Evolutionary conservation across 2,329 filamentous ascomycete genomes (phyloP), one percentile per base, ranked within the genome.

Genomic region (Aureobasidium subglaciale): DNA sequence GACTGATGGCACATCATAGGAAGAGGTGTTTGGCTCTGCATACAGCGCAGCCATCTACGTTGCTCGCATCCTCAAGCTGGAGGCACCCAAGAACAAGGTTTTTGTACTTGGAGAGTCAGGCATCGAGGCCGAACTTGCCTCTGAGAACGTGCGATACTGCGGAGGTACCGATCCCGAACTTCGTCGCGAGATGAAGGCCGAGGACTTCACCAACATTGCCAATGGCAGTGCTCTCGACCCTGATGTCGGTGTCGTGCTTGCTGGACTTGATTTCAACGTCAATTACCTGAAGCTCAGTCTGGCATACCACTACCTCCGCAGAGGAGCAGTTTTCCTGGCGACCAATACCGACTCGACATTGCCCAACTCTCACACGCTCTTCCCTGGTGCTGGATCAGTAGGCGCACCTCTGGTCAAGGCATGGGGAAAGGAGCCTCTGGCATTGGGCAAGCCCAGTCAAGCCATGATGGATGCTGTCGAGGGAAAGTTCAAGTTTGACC

Each of bases 391-490:
- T 1, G 93, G 93, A 1, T 86, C 88, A 2, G 85, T 89, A 60
- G 85, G 86, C 48, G 83, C 88, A 24, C 89, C 90, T 2, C 73
- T 99, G 58, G 78, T 86, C 54, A 86, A 87, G 60, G 74, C 75
- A 4, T 74, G 73, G 16, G 79, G 79, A 3, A 73, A 82, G 68
- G 78, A 87, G 64, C 92, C 93, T 1, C 72, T 90, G 29, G 84
- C 88, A 3, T 75, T 97, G 37, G 93, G 93, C 0, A 99, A 99
- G 75, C 93, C 93, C 3, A 96, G 90, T 68, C 90, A 96, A 75
- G 92, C 92, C 4, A 99, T 99, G 93, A 96, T 99, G 92, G 92
- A 97, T 70, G 90, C 93, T 3, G 87, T 99, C 56, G 92, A 97
- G 76, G 92, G 92, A 57, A 96, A 95, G 72, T 96, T 97, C 71